These are phyloP conservation scores for Strobilomyces dryophilus DNA, from an alignment of 768 basidiomycete species.

Conservation along the genomic window DNA sequence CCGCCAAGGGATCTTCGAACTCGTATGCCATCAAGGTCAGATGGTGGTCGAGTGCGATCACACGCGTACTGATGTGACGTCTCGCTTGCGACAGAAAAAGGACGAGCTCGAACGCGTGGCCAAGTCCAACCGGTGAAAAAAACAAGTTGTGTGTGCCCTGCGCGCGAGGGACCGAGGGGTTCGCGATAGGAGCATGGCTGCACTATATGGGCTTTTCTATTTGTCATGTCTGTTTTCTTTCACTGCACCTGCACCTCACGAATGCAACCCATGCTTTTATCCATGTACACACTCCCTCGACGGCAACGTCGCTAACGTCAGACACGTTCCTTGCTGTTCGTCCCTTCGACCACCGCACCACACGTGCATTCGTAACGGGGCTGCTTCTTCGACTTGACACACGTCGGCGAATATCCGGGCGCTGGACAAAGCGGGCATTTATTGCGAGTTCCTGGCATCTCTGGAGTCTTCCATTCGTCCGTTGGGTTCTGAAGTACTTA, in stretches of 20 bases:
- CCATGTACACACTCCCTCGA: conserved; percentile 15
- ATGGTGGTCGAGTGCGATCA: not conserved
- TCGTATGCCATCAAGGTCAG: conserved; percentile 98
- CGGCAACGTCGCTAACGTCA: conserved; percentile 5
- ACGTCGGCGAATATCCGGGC: not conserved
- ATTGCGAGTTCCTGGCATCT: conserved; percentile 10
- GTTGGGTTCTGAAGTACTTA: not conserved
- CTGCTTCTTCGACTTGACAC: not conserved
- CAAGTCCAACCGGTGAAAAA: conserved; percentile 97
- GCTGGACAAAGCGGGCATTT: not conserved
- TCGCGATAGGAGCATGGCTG: conserved; percentile 22
- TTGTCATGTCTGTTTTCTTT: conserved; percentile 3
- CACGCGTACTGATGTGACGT: not conserved
- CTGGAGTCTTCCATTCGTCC: conserved; percentile 10
- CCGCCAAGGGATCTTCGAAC: conserved; percentile 99
- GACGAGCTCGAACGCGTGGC: conserved; percentile 99
- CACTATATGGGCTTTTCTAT: conserved; percentile 18
- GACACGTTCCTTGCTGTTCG: conserved; percentile 5
- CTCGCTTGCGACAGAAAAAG: conserved; percentile 66
- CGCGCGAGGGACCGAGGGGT: conserved; percentile 4
- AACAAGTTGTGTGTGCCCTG: conserved; percentile 31
- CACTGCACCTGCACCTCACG: conserved; percentile 18
- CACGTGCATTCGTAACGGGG: not conserved
- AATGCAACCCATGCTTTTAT: conserved; percentile 25
- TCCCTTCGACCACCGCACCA: not conserved